These are phyloP conservation scores for Beauveria medogensis DNA, from an alignment of 2,329 filamentous ascomycete species.

Conservation along the genomic window DNA sequence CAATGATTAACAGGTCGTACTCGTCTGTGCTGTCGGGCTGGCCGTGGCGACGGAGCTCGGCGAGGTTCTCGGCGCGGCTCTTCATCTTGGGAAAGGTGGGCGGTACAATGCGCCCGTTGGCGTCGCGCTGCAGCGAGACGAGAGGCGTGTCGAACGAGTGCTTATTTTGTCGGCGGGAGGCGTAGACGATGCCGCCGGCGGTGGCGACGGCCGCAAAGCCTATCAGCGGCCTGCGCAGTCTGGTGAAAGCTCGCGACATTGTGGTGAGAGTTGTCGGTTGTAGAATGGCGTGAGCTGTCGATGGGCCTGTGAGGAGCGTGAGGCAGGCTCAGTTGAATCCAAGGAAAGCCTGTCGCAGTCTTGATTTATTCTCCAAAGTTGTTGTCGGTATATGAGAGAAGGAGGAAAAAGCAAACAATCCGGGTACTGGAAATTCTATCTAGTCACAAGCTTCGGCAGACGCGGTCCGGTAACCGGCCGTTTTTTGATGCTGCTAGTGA, in stretches of 20 bases:
- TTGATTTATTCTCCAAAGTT: neutral
- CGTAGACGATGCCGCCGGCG: conserved; percentile 24
- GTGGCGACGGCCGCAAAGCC: conserved; percentile 23
- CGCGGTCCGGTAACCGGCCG: conserved; percentile 1
- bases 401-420: neutral
- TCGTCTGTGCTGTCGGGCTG: conserved; percentile 39
- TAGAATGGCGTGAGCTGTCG: neutral
- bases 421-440: neutral
- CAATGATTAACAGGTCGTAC: conserved; percentile 73
- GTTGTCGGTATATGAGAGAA: too few relatives aligned
- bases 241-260: conserved; percentile 29
- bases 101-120: conserved; percentile 28
- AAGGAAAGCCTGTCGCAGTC: neutral
- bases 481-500: neutral
- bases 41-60: conserved; percentile 28
- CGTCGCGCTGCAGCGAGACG: conserved; percentile 28
- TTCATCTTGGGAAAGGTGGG: conserved; percentile 28
- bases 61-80: conserved; percentile 30
- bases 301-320: neutral
- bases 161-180: conserved; percentile 20
- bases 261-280: neutral
- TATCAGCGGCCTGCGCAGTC: conserved; percentile 27
- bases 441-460: conserved; percentile 1
- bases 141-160: conserved; percentile 25
- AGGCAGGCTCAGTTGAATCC: neutral